Percentiles rank a stretch among this genome's conserved stretches.
phyloP scores from a whole-genome alignment of 805 yeast genomes.

The Candida michaelii region DNA sequence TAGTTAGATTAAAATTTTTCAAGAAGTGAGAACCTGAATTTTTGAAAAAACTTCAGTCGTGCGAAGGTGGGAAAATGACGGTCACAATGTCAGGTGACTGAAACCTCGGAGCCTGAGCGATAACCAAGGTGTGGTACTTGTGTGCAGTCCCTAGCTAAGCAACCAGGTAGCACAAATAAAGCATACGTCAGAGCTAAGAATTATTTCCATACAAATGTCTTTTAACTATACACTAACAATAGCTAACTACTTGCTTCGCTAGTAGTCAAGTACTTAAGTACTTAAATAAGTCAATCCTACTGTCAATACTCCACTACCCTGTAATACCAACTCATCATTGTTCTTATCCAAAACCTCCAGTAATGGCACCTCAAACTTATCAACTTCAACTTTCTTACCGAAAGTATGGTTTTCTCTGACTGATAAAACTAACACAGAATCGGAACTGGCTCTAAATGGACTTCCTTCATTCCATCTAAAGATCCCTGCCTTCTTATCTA shows the following conservation, averaged over 20 bases:
- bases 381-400: slow-evolving; percentile 68
- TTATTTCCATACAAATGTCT: too few relatives aligned
- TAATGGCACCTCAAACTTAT: slow-evolving; percentile 53
- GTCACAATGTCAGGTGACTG: slow-evolving; percentile 9
- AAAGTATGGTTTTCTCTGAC: slow-evolving; percentile 69
- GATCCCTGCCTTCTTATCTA: slow-evolving; percentile 38
- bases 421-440: slow-evolving; percentile 57
- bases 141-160: background rate
- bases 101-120: background rate
- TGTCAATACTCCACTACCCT: slow-evolving; percentile 41
- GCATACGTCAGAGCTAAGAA: too few relatives aligned
- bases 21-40: slow-evolving; percentile 2
- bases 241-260: too few relatives aligned
- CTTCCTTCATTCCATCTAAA: slow-evolving; percentile 62
- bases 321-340: slow-evolving; percentile 36
- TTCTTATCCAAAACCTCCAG: slow-evolving; percentile 48
- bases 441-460: slow-evolving; percentile 65
- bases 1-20: slow-evolving; percentile 10
- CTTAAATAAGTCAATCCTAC: slow-evolving; percentile 35
- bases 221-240: too few relatives aligned
- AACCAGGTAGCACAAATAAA: too few relatives aligned
- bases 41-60: slow-evolving; percentile 3
- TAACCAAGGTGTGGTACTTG: background rate
- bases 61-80: slow-evolving; percentile 10
- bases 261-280: background rate